Conservation (phyloP, 2,329 filamentous ascomycete genomes). For the Harringtonia aguacate region DNA sequence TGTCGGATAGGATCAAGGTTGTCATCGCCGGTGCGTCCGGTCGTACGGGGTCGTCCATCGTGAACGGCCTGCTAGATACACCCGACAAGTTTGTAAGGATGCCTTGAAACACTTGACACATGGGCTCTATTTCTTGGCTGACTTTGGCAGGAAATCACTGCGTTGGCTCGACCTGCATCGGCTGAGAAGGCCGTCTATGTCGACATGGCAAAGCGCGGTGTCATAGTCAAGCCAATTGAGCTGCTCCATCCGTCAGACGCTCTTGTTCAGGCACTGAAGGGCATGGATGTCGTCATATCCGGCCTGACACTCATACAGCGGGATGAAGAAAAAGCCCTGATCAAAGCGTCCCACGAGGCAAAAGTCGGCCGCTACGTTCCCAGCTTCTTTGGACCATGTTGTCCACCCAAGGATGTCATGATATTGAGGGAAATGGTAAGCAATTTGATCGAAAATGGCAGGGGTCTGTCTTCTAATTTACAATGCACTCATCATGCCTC, state of each 20-base stretch:
- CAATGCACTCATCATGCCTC: too few relatives aligned
- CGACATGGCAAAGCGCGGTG: slow-evolving; percentile 13
- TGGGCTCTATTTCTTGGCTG: too few relatives aligned
- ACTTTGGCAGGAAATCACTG: slow-evolving; percentile 4
- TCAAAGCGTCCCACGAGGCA: too few relatives aligned
- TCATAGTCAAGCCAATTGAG: not conserved
- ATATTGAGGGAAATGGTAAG: not conserved
- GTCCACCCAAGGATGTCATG: not conserved
- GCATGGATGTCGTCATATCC: too few relatives aligned
- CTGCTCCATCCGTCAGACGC: not conserved
- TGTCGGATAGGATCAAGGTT: slow-evolving; percentile 20
- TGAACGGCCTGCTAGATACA: slow-evolving; percentile 16
- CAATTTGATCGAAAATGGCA: not conserved
- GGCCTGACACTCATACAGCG: too few relatives aligned
- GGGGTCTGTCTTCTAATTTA: not conserved
- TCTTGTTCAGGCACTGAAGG: too few relatives aligned
- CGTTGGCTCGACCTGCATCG: slow-evolving; percentile 1
- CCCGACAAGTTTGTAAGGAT: slow-evolving; percentile 2
- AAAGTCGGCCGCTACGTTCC: too few relatives aligned
- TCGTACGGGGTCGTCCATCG: slow-evolving; percentile 26
- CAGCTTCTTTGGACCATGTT: too few relatives aligned
- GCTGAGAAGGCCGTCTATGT: slow-evolving; percentile 10
- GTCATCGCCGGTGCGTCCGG: slow-evolving; percentile 30
- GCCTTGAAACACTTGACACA: not conserved
- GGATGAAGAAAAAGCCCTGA: too few relatives aligned